These are phyloP conservation scores for Globomyces sp. DNA, from an alignment of 371 early-diverging fungal species.

Conservation along the genomic window DNA sequence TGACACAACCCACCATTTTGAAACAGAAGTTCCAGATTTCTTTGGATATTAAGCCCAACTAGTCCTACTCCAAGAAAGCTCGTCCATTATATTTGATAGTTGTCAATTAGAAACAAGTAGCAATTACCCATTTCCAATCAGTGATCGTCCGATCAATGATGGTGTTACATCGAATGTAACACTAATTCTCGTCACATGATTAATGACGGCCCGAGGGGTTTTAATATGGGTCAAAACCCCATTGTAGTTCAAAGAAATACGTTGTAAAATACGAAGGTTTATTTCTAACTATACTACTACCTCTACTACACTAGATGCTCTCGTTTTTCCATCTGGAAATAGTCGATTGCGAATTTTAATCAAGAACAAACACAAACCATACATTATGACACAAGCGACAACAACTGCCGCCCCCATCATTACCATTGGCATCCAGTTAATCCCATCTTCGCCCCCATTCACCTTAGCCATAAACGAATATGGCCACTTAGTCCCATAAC, in stretches of 20 bases:
- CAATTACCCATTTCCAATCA: slow-evolving; percentile 2
- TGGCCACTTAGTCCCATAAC: slow-evolving; percentile 1
- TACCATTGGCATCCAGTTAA: not conserved
- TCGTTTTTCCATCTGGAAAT: not conserved
- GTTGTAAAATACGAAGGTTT: not conserved
- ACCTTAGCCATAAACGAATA: not conserved
- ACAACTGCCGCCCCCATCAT: not conserved
- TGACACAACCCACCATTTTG: no score
- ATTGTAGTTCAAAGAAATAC: not conserved
- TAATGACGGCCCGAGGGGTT: not conserved
- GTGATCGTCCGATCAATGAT: not conserved
- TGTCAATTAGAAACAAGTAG: no score
- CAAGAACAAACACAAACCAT: not conserved
- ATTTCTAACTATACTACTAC: not conserved
- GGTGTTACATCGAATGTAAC: not conserved
- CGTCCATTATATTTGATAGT: no score
- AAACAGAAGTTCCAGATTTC: no score
- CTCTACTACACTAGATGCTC: not conserved
- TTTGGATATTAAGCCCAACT: no score
- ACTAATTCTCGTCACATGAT: not conserved
- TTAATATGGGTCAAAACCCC: not conserved
- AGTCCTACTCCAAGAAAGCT: no score
- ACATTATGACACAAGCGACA: not conserved
- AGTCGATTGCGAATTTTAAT: slow-evolving; percentile 8
- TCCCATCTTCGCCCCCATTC: slow-evolving; percentile 9